Evolutionary conservation across 2,329 filamentous ascomycete species (phyloP), one percentile per base, ranked within the genome.

Genomic region (Microcyclosporella mali): DNA sequence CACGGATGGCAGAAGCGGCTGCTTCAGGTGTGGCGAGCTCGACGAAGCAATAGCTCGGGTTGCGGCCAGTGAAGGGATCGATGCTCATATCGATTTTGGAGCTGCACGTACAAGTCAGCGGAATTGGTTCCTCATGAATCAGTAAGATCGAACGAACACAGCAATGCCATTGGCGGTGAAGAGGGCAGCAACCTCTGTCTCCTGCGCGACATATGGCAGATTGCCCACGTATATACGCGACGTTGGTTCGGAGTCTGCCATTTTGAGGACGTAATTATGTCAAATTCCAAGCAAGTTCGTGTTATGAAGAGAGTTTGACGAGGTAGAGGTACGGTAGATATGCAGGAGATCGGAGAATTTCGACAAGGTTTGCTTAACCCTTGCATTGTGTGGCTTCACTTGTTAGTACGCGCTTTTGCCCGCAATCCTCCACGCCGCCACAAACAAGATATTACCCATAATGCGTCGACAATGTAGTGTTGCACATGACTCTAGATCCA

Each of bases 31-130:
- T 72, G 34, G 64, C 62, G 44, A 87, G 77, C 56, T 87, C 82
- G 34, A 86, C 77, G 54, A 88, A 87, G 66, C 82, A 87, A 66
- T 85, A 86, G 29, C 80, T 82, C 0, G 82, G 82, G 59, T 86
- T 87, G 33, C 82, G 72, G 31, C 74, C 77, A 21, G 76, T 82
- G 61, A 83, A 78, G 1, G 80, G 75, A 55, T 87, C 82, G 40
- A 83, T 72, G 1, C 80, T 81, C 54, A 87, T 82, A 59, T 83
- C 79, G 50, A 86, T 76, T 35, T 77, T 75, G 3, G n/a, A 18
- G 33, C 18, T 16, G 17, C 19, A 6, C 33, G 18, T n/a, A 17
- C 16, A 36, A 9, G 16, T 10, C 15, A 19, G 3, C 15, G 9
- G 12, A 17, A 19, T 18, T 7, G 3, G 14, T 10, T 39, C 14